Conservation (phyloP, 2,329 filamentous ascomycete species). For the Aureobasidium zeae region DNA sequence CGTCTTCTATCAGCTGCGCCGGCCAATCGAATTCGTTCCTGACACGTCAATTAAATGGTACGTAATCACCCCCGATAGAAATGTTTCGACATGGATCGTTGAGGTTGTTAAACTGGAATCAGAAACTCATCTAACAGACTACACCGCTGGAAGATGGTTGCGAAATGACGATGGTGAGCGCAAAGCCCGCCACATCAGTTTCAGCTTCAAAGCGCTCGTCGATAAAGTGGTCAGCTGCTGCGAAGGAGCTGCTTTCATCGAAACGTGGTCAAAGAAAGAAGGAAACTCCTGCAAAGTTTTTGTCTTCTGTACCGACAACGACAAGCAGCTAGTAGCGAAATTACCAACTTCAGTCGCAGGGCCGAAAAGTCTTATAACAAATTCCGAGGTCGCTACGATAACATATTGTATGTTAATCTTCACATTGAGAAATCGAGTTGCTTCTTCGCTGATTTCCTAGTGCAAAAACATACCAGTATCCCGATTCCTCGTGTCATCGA, state of each 20-base stretch:
- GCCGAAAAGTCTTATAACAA: constrained; percentile 30
- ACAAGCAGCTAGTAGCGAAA: constrained; percentile 30
- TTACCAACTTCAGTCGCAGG: constrained; percentile 35
- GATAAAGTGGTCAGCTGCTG: constrained; percentile 4
- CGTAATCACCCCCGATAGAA: not conserved
- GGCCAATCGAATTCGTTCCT: not conserved
- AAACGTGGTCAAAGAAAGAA: constrained; percentile 6
- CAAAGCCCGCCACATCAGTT: constrained; percentile 3
- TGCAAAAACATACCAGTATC: constrained; percentile 30
- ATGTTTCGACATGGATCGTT: constrained; percentile 1
- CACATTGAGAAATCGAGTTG: constrained; percentile 7
- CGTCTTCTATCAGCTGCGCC: not conserved
- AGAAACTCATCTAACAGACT: constrained; percentile 6
- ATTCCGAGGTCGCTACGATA: constrained; percentile 40
- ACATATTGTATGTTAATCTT: constrained; percentile 16
- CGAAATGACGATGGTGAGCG: constrained; percentile 3
- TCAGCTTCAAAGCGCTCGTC: constrained; percentile 2
- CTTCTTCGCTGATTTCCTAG: constrained; percentile 11
- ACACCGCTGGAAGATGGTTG: constrained; percentile 4
- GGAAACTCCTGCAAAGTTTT: constrained; percentile 7
- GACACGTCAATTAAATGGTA: not conserved
- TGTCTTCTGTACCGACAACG: constrained; percentile 2
- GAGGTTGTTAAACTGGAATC: constrained; percentile 1
- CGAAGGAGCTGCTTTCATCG: constrained; percentile 1
- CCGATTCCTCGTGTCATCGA: constrained; percentile 36